A percentile compares a stretch with the other conserved stretches of the same genome.
phyloP scores from a whole-genome alignment of 2,329 filamentous ascomycete species.

The Aspergillus ochraceoroseus region DNA sequence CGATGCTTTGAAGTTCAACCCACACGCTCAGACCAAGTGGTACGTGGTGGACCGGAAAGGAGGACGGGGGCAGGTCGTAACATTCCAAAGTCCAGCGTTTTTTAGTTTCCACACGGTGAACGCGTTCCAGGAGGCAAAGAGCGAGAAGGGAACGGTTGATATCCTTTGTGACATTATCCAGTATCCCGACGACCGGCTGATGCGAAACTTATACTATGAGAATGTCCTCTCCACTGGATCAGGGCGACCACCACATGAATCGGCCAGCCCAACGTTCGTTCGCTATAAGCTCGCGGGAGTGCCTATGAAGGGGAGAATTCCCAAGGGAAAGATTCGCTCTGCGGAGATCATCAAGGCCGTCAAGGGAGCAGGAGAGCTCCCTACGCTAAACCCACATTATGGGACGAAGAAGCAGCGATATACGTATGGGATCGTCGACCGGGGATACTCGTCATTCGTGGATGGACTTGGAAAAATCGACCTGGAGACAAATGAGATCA shows the following conservation, averaged over 20 bases:
- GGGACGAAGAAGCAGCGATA: constrained; percentile 42
- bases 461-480: constrained; percentile 51
- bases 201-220: constrained; percentile 64
- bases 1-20: constrained; percentile 59
- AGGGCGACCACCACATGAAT: constrained; percentile 28
- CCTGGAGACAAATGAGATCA: constrained; percentile 35
- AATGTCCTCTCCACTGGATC: constrained; percentile 54
- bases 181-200: constrained; percentile 62
- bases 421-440: constrained; percentile 45
- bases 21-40: constrained; percentile 57
- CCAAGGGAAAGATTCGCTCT: constrained; percentile 14
- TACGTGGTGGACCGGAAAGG: constrained; percentile 62
- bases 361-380: constrained; percentile 38
- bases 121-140: constrained; percentile 58
- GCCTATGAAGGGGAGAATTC: constrained; percentile 8
- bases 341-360: constrained; percentile 6
- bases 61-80: constrained; percentile 60
- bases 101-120: constrained; percentile 78
- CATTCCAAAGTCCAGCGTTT: constrained; percentile 61
- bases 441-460: constrained; percentile 42
- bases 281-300: constrained; percentile 33
- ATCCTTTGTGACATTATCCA: constrained; percentile 61
- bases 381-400: constrained; percentile 46
- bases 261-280: constrained; percentile 19
- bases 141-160: constrained; percentile 34